A percentile compares a stretch with the other conserved stretches of the same genome.
Conservation (phyloP, 2,329 filamentous ascomycete genomes). For the Zymoseptoria ardabiliae region DNA sequence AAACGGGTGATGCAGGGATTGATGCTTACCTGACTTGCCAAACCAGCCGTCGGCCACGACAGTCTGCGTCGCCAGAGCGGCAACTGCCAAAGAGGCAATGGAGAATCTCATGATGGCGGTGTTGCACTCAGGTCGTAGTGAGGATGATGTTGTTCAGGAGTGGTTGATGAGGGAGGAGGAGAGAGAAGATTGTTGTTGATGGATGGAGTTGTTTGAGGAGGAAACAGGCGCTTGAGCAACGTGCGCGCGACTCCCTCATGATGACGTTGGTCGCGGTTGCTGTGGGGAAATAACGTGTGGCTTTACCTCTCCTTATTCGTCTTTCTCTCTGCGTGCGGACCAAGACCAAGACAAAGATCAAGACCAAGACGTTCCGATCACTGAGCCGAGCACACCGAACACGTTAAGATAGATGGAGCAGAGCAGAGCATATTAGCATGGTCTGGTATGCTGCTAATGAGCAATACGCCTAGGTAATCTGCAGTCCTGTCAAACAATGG, state of each 20-base stretch:
- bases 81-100: slow-evolving; percentile 59
- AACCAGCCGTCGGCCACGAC: slow-evolving; percentile 76
- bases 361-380: too few species aligned
- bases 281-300: background rate
- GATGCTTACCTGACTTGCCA: slow-evolving; percentile 66
- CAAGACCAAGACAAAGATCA: background rate
- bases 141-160: background rate
- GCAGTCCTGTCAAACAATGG: too few species aligned
- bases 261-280: background rate
- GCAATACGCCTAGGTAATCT: too few species aligned
- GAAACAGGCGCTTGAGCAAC: background rate
- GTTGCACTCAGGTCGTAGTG: slow-evolving; percentile 4
- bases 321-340: background rate
- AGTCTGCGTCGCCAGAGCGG: slow-evolving; percentile 64
- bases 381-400: too few species aligned
- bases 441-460: too few species aligned
- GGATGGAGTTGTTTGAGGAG: background rate
- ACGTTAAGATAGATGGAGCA: too few species aligned
- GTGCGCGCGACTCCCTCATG: background rate
- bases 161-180: background rate
- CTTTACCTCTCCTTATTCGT: background rate
- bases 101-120: slow-evolving; percentile 64
- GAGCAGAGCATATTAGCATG: too few species aligned
- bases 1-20: background rate
- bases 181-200: background rate